Base-by-base conservation (phyloP, 805 yeast genomes). In the Barnettozyma siamensis region DNA sequence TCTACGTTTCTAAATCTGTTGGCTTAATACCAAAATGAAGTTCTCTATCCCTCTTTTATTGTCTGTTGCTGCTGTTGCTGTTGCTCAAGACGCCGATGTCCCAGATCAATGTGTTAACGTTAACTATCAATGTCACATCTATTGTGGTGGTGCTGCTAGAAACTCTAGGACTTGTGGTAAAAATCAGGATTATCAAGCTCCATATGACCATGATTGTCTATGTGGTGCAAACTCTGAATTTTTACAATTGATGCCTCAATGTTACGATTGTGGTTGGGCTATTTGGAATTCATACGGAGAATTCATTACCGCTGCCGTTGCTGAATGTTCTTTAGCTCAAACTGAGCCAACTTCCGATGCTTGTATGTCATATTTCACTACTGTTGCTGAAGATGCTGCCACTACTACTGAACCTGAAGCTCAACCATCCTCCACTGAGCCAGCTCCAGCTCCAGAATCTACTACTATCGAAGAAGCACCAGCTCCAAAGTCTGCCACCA, bases 241-340 rank as follows among this genome's bases (percentile, higher is more conserved):
- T 33, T 13, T 26, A 2, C 11, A 28, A 7, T 19, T 18, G 11
- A 23, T 17, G 5, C 35, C 15, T 26, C 27, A 30, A 7, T 42
- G 45, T 42, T 23, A 33, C 21, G 33, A 31, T 10, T 42, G 45
- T 42, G 45, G 42, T 34, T 42, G 45, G 45, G 17, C 45, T 20
- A 24, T 42, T 18, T 42, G 45, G 42, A 32, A 31, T n/a, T 21
- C 29, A 5, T 42, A 42, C 27, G 41, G 41, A 26, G 21, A 20
- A 6, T 33, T 30, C 24, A n/a, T 42, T 4, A 28, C 13, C 11
- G 28, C 15, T 23, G 45, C 39, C 31, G 24, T 38, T 17, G 26
- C 31, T 30, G 45, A 37, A 20, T 42, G 45, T 42, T 28, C 39
- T 12, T 31, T 42, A 16, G 17, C 45, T 21, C 35, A 33, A 33